These are phyloP conservation scores for Theileria parva DNA, from an alignment of 169 alveolate genomes.

Conservation along the genomic window DNA sequence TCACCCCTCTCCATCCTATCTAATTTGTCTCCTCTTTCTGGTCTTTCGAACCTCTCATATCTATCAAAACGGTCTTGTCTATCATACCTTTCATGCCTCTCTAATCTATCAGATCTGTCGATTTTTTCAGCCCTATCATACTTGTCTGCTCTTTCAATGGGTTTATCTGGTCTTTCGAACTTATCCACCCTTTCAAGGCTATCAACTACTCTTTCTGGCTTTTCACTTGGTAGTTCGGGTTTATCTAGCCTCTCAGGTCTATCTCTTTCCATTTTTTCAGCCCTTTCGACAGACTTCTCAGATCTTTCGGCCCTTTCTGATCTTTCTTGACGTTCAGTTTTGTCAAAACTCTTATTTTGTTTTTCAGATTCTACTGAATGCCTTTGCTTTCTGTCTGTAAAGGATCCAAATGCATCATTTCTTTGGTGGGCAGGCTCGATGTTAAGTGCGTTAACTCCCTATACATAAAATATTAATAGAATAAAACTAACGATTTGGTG, in stretches of 20 bases:
- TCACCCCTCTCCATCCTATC: background rate
- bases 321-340: background rate
- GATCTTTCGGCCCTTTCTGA: background rate
- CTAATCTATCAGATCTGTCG: background rate
- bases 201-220: background rate
- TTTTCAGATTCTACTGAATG: background rate
- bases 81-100: background rate
- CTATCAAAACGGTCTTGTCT: background rate
- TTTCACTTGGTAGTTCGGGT: too few relatives aligned
- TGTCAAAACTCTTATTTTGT: background rate
- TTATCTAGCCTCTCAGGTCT: too few relatives aligned
- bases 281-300: background rate
- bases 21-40: background rate
- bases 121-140: background rate
- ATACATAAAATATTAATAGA: background rate
- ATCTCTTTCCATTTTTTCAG: background rate
- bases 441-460: conserved; percentile 70
- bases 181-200: background rate
- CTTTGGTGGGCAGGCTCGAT: conserved; percentile 65
- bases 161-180: background rate
- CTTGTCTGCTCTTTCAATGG: background rate
- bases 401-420: conserved; percentile 21
- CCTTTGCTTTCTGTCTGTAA: conserved; percentile 5
- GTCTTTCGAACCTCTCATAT: background rate
- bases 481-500: conserved; percentile 7